These are phyloP conservation scores for Vanderwaltozyma yarrowii DNA, from an alignment of 805 yeast genomes.

Conservation along the genomic window DNA sequence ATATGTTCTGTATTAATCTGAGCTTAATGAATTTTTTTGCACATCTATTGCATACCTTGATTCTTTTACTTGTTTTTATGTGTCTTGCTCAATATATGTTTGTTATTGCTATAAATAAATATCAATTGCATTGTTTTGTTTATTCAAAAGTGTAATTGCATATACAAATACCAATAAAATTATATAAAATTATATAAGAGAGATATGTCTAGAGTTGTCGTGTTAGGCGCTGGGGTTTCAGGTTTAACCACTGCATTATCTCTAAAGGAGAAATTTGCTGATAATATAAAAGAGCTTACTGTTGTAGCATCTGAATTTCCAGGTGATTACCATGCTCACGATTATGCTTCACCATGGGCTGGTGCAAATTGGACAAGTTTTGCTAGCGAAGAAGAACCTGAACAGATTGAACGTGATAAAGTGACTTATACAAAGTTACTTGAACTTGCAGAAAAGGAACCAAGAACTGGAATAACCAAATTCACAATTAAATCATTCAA, in stretches of 20 bases:
- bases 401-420: conserved; percentile 1
- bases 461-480: neutral
- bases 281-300: neutral
- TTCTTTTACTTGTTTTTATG: no score
- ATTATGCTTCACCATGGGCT: conserved; percentile 65
- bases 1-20: no score
- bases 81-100: no score
- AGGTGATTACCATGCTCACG: conserved; percentile 12
- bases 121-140: no score
- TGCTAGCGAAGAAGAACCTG: neutral
- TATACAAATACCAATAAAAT: no score
- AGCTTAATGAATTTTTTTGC: no score
- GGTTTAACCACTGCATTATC: conserved; percentile 1
- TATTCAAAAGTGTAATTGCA: no score
- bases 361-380: conserved; percentile 50
- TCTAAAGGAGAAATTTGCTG: neutral
- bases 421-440: neutral
- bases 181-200: no score
- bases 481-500: neutral
- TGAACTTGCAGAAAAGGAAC: conserved; percentile 1
- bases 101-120: no score
- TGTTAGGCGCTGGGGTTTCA: conserved; percentile 2
- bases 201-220: conserved; percentile 1
- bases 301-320: conserved; percentile 2
- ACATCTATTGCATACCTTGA: no score